phyloP scores from a whole-genome alignment of 225 moss, liverwort and hornwort species.

The Straminergon stramineum region DNA sequence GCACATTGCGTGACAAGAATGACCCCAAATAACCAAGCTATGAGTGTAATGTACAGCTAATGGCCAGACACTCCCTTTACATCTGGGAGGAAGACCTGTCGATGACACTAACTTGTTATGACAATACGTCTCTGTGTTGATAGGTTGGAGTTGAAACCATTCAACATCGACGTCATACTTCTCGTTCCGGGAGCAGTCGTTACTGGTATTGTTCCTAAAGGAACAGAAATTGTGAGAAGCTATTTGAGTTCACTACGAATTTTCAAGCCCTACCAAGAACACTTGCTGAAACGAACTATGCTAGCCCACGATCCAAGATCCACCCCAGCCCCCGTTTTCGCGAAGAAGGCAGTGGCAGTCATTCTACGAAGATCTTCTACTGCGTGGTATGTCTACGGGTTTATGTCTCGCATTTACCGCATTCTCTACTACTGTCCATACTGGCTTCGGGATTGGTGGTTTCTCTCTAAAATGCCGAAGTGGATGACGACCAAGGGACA shows the following conservation, averaged over 20 bases:
- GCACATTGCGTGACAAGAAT: background rate
- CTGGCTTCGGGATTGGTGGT: constrained; percentile 43
- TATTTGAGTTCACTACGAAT: constrained; percentile 7
- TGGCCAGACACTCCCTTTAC: background rate
- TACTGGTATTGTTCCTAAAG: constrained; percentile 27
- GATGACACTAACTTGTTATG: background rate
- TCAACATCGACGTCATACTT: constrained; percentile 44
- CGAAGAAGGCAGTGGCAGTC: constrained; percentile 26
- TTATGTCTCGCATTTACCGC: constrained; percentile 14
- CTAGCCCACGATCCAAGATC: constrained; percentile 16
- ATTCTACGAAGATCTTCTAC: constrained; percentile 8
- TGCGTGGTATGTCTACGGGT: constrained; percentile 26
- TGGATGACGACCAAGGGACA: constrained; percentile 1
- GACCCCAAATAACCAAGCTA: background rate
- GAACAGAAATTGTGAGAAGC: constrained; percentile 4
- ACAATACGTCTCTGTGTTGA: background rate
- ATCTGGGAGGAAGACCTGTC: background rate
- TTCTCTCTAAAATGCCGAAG: constrained; percentile 1
- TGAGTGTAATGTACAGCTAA: background rate
- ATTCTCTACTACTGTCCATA: constrained; percentile 29
- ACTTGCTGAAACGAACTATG: constrained; percentile 11
- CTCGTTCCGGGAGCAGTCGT: constrained; percentile 36
- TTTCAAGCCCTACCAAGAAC: constrained; percentile 28
- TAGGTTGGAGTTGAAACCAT: constrained; percentile 55
- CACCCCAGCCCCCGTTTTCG: constrained; percentile 32